Evolutionary conservation across 106 monocot species (phyloP).

Genomic region (Iris macrosiphon): DNA sequence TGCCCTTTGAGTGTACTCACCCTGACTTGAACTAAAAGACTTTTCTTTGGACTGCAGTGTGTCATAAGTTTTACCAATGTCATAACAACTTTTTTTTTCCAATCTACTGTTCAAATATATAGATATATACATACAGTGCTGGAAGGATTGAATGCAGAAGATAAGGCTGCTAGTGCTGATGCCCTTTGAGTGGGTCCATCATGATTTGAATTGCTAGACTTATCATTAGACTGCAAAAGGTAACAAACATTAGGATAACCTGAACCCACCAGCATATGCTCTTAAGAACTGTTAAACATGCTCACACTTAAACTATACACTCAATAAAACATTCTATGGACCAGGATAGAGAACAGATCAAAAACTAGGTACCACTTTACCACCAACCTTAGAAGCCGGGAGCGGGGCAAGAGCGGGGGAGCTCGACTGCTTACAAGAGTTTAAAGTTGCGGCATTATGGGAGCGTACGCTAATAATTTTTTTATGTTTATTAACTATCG

Average conservation of each 20-base stretch:
- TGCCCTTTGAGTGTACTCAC: slow-evolving; percentile 62
- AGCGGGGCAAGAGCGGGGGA: too few species aligned
- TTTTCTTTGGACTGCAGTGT: slow-evolving; percentile 31
- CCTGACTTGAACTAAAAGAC: slow-evolving; percentile 23
- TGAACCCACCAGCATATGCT: background rate
- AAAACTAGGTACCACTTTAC: too few species aligned
- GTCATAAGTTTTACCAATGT: background rate
- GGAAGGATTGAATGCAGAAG: slow-evolving; percentile 35
- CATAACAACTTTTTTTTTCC: too few species aligned
- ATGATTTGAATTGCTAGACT: slow-evolving; percentile 26
- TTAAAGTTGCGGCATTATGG: too few species aligned
- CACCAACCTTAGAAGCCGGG: too few species aligned
- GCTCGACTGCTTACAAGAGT: too few species aligned
- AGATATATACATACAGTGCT: slow-evolving; percentile 7
- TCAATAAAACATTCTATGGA: too few species aligned
- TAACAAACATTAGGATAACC: background rate
- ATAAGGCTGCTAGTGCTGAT: slow-evolving; percentile 51
- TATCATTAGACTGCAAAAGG: slow-evolving; percentile 32
- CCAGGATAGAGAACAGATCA: too few species aligned
- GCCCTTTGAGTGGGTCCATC: slow-evolving; percentile 54
- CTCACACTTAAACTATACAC: too few species aligned
- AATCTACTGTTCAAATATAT: too few species aligned
- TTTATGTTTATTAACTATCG: too few species aligned
- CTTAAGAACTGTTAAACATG: background rate
- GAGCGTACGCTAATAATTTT: too few species aligned